A percentile compares a stretch with the other conserved stretches of the same genome.
Conservation (phyloP, 2,329 filamentous ascomycete genomes). For the Aspergillus bombycis region DNA sequence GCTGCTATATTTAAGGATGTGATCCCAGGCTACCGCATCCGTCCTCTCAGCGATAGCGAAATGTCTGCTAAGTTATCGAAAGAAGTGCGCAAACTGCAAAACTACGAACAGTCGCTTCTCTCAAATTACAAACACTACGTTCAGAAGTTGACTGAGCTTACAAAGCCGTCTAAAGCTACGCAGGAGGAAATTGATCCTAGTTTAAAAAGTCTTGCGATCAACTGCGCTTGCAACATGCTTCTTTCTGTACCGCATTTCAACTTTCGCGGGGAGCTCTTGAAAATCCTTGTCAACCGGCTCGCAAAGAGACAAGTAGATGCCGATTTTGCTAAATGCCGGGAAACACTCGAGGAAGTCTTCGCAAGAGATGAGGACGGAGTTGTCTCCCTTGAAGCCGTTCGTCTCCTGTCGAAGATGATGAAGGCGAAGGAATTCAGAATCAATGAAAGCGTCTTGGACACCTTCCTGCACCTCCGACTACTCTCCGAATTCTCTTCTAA, state of each 20-base stretch:
- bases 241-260: conserved; percentile 93
- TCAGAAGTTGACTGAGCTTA: conserved; percentile 70
- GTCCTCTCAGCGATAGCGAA: conserved; percentile 74
- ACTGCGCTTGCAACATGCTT: conserved; percentile 81
- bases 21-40: conserved; percentile 94
- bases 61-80: conserved; percentile 83
- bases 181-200: conserved; percentile 37
- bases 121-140: conserved; percentile 84
- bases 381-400: conserved; percentile 82
- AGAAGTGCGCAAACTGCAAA: conserved; percentile 79
- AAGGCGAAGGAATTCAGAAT: conserved; percentile 80
- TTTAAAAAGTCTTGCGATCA: conserved; percentile 75
- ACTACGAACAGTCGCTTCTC: conserved; percentile 86
- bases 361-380: conserved; percentile 86
- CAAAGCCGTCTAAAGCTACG: conserved; percentile 57
- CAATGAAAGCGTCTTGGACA: conserved; percentile 83
- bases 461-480: conserved; percentile 85
- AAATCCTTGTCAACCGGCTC: conserved; percentile 83
- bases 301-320: conserved; percentile 71
- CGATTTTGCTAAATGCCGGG: conserved; percentile 76
- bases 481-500: conserved; percentile 86
- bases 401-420: conserved; percentile 91
- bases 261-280: conserved; percentile 83
- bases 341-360: conserved; percentile 81
- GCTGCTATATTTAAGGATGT: conserved; percentile 92